Evolutionary conservation across 768 basidiomycete species (phyloP).

Genomic region (Boletellus ananiceps): DNA sequence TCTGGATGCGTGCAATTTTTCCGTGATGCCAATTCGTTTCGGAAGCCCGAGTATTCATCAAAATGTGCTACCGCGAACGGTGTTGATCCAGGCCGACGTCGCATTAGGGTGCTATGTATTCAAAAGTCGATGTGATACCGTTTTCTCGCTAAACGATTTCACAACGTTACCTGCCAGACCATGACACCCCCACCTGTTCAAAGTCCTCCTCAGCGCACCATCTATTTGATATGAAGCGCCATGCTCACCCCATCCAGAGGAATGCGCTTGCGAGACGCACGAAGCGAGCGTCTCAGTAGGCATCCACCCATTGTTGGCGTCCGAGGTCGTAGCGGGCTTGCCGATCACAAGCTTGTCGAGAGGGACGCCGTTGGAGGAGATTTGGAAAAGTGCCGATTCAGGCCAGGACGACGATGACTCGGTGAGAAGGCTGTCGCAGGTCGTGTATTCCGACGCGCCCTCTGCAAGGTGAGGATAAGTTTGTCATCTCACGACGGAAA

Average conservation of each 20-base stretch:
- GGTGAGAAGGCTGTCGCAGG: conserved; percentile 51
- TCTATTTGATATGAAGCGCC: neutral
- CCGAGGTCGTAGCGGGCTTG: conserved; percentile 41
- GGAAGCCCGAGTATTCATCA: too few species aligned
- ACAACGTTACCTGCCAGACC: conserved; percentile 35
- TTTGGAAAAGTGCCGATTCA: conserved; percentile 48
- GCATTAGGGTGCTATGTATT: conserved; percentile 33
- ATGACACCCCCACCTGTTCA: conserved; percentile 34
- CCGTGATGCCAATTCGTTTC: too few species aligned
- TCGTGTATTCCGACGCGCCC: conserved; percentile 57
- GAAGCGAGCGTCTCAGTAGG: conserved; percentile 46
- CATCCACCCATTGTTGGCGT: conserved; percentile 53
- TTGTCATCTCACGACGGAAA: neutral
- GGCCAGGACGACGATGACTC: conserved; percentile 58
- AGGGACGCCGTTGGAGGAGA: conserved; percentile 39
- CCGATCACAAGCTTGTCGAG: conserved; percentile 51
- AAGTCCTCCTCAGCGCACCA: neutral
- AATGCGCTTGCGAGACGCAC: conserved; percentile 58
- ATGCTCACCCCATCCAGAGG: conserved; percentile 60
- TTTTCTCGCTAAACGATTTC: neutral
- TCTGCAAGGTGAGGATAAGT: conserved; percentile 30
- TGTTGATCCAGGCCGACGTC: conserved; percentile 32
- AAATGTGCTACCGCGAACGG: conserved; percentile 11
- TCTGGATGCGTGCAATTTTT: too few species aligned
- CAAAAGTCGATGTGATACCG: neutral